Percentiles rank a stretch among this genome's conserved stretches.
These are phyloP conservation scores for Sarocladium kiliense DNA, from an alignment of 2,329 filamentous ascomycete genomes.

Conservation along the genomic window DNA sequence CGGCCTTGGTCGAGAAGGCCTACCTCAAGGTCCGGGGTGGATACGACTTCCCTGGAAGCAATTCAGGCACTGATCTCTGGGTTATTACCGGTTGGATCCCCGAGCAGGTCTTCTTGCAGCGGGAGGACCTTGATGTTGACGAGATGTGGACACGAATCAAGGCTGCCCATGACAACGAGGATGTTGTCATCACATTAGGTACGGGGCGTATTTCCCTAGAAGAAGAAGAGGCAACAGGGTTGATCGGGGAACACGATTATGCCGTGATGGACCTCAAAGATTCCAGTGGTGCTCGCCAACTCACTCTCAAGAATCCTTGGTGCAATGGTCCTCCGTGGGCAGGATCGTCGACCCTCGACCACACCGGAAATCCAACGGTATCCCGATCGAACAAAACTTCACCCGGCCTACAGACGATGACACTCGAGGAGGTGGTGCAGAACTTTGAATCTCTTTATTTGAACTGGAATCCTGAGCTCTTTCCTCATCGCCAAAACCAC, in stretches of 20 bases:
- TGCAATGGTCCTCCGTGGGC: conserved; percentile 74
- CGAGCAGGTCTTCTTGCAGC: conserved; percentile 87
- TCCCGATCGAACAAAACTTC: neutral
- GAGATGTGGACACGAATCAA: conserved; percentile 74
- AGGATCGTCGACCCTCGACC: conserved; percentile 21
- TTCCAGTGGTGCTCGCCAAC: conserved; percentile 52
- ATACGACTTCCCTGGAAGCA: conserved; percentile 96
- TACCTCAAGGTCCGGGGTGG: conserved; percentile 93
- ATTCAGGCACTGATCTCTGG: conserved; percentile 92
- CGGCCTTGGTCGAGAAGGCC: conserved; percentile 89
- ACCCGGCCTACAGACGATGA: conserved; percentile 35
- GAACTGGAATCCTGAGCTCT: conserved; percentile 92
- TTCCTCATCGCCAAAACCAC: conserved; percentile 75
- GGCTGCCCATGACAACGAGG: conserved; percentile 67
- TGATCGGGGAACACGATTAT: conserved; percentile 91
- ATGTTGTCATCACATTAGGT: conserved; percentile 84
- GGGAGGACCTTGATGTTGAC: conserved; percentile 70
- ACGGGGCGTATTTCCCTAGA: conserved; percentile 74
- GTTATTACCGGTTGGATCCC: conserved; percentile 94
- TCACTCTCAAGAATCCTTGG: conserved; percentile 96
- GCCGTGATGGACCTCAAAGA: conserved; percentile 76
- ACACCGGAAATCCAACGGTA: neutral
- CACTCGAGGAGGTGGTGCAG: conserved; percentile 78
- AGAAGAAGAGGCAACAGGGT: conserved; percentile 74
- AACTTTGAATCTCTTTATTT: conserved; percentile 95